A percentile compares a stretch with the other conserved stretches of the same genome.
These are phyloP conservation scores for Crithidia sp. DNA, from an alignment of 208 protist species.

Conservation along the genomic window DNA sequence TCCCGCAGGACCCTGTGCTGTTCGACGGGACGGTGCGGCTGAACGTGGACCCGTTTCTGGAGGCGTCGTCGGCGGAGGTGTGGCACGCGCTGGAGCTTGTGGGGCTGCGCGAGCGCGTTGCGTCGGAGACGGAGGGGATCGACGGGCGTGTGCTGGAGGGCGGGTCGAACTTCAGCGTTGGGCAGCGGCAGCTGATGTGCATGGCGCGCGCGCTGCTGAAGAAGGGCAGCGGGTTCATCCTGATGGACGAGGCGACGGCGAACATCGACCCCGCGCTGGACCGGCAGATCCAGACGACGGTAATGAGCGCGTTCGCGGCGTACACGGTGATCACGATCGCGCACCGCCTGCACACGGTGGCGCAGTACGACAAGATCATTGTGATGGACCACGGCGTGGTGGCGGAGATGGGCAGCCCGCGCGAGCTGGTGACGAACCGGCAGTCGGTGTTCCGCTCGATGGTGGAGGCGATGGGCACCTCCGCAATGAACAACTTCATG, in stretches of 20 bases:
- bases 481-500: no score
- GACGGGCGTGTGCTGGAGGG: constrained; percentile 55
- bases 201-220: constrained; percentile 71
- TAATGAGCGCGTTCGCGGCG: constrained; percentile 54
- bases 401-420: constrained; percentile 61
- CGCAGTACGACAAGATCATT: constrained; percentile 72
- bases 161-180: constrained; percentile 73
- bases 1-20: constrained; percentile 84
- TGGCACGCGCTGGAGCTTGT: constrained; percentile 53
- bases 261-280: constrained; percentile 78
- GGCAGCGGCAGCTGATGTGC: constrained; percentile 76
- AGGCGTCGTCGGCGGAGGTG: constrained; percentile 24
- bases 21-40: constrained; percentile 72
- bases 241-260: constrained; percentile 86
- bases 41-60: constrained; percentile 79
- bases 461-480: constrained; percentile 48
- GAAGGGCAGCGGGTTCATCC: constrained; percentile 53
- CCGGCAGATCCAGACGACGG: constrained; percentile 59
- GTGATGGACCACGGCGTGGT: constrained; percentile 76
- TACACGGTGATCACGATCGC: constrained; percentile 86
- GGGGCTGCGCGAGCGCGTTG: constrained; percentile 44
- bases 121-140: constrained; percentile 26
- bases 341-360: constrained; percentile 81
- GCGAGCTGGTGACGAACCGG: constrained; percentile 42
- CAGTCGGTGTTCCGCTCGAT: constrained; percentile 46